phyloP scores from a whole-genome alignment of 108 stramenopile species.

The Discostella stelligeroides region DNA sequence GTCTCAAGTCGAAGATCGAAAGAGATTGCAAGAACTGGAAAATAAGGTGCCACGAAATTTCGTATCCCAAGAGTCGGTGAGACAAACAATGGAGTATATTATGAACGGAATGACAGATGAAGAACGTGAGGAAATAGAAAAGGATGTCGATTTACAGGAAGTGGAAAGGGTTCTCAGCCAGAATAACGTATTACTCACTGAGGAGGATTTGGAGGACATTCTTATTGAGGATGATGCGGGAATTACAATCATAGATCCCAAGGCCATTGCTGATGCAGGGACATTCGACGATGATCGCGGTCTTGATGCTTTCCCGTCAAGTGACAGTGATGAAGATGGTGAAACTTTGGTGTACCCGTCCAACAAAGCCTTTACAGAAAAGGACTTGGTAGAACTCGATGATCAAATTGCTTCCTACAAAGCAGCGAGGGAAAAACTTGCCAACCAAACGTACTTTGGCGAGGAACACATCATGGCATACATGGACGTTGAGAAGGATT shows the following conservation, averaged over 20 bases:
- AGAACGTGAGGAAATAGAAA: slow-evolving; percentile 24
- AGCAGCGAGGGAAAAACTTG: slow-evolving; percentile 44
- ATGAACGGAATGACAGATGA: slow-evolving; percentile 40
- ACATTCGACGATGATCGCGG: slow-evolving; percentile 46
- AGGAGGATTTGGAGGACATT: slow-evolving; percentile 56
- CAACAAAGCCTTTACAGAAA: slow-evolving; percentile 52
- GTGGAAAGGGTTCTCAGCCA: slow-evolving; percentile 28
- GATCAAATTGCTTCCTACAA: slow-evolving; percentile 48
- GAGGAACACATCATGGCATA: slow-evolving; percentile 61
- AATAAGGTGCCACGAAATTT: slow-evolving; percentile 26
- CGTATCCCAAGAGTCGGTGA: slow-evolving; percentile 8
- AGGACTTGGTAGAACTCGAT: slow-evolving; percentile 66
- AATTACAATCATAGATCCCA: slow-evolving; percentile 21
- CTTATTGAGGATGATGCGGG: slow-evolving; percentile 54
- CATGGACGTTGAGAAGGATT: slow-evolving; percentile 52
- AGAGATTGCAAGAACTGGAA: slow-evolving; percentile 24
- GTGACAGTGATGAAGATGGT: slow-evolving; percentile 32
- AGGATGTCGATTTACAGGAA: slow-evolving; percentile 29
- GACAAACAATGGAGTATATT: slow-evolving; percentile 31
- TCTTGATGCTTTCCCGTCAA: slow-evolving; percentile 66
- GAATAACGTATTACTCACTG: slow-evolving; percentile 39
- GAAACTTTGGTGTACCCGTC: slow-evolving; percentile 46
- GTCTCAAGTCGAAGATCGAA: slow-evolving; percentile 34
- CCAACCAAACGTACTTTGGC: slow-evolving; percentile 60
- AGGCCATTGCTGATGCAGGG: slow-evolving; percentile 25